phyloP scores from a whole-genome alignment of 2,329 filamentous ascomycete species.

The Pseudogymnoascus sp. region DNA sequence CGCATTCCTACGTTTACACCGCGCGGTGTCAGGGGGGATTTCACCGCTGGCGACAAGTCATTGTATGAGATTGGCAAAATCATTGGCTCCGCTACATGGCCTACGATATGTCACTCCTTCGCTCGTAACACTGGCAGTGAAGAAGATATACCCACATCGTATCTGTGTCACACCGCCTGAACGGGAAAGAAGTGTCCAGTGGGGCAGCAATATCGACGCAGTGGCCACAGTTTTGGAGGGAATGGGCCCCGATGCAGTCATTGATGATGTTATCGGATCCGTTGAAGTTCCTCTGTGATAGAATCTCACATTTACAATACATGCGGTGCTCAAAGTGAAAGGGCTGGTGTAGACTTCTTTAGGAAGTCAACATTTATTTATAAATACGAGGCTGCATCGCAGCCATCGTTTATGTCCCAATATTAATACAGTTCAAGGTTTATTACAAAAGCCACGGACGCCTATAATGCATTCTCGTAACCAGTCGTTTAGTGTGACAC shows the following conservation, averaged over 20 bases:
- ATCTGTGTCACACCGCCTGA: constrained; percentile 61
- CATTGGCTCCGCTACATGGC: constrained; percentile 73
- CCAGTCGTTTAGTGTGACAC: constrained; percentile 1
- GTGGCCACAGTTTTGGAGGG: constrained; percentile 59
- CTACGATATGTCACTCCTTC: constrained; percentile 77
- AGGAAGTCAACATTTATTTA: background rate
- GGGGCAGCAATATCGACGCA: constrained; percentile 72
- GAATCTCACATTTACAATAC: background rate
- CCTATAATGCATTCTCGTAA: constrained; percentile 6
- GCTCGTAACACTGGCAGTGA: constrained; percentile 70
- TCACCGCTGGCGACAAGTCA: constrained; percentile 72
- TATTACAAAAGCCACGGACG: constrained; percentile 2
- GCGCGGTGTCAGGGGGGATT: constrained; percentile 72
- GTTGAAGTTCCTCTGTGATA: constrained; percentile 46
- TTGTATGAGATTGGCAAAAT: constrained; percentile 60
- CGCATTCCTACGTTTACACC: constrained; percentile 79
- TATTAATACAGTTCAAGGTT: background rate
- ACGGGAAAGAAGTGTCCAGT: constrained; percentile 82
- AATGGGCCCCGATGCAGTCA: constrained; percentile 52
- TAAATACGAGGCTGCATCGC: background rate
- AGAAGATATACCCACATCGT: constrained; percentile 83
- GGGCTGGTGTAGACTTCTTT: background rate
- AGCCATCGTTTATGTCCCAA: constrained; percentile 4
- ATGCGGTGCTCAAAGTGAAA: background rate
- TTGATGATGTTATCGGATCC: constrained; percentile 54